Percentiles rank a stretch among this genome's conserved stretches.
Conservation (phyloP, 768 basidiomycete species). For the Tremella yokohamensis region DNA sequence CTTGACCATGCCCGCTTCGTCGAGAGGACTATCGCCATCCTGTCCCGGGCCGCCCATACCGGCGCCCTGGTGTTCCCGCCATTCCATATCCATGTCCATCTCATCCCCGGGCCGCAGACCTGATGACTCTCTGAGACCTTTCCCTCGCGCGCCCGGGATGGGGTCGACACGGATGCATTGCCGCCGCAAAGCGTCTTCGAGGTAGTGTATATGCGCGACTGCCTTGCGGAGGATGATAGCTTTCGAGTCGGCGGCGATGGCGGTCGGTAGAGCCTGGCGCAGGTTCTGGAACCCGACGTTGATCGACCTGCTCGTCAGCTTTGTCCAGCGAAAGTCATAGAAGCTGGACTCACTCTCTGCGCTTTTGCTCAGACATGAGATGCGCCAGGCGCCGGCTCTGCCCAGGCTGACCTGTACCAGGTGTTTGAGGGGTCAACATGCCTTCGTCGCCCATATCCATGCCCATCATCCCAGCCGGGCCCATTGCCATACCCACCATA, state of each 20-base stretch:
- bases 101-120: neutral
- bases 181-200: constrained; percentile 25
- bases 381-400: constrained; percentile 41
- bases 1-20: constrained; percentile 2
- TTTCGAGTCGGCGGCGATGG: constrained; percentile 40
- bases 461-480: neutral
- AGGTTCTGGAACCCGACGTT: constrained; percentile 40
- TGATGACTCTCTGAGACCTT: neutral
- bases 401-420: constrained; percentile 16
- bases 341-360: constrained; percentile 41
- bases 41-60: neutral
- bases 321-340: neutral
- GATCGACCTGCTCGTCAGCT: constrained; percentile 33
- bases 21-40: neutral
- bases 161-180: constrained; percentile 11
- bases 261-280: constrained; percentile 27
- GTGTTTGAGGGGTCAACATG: constrained; percentile 2
- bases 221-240: constrained; percentile 45
- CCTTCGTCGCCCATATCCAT: constrained; percentile 10
- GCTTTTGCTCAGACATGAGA: constrained; percentile 47
- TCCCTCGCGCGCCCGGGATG: neutral
- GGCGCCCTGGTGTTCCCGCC: constrained; percentile 19
- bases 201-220: constrained; percentile 32
- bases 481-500: constrained; percentile 1
- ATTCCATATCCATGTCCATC: neutral